Evolutionary conservation across 305 asterid species (phyloP), one percentile per base, ranked within the genome.

Genomic region (Euphrasia arctica): DNA sequence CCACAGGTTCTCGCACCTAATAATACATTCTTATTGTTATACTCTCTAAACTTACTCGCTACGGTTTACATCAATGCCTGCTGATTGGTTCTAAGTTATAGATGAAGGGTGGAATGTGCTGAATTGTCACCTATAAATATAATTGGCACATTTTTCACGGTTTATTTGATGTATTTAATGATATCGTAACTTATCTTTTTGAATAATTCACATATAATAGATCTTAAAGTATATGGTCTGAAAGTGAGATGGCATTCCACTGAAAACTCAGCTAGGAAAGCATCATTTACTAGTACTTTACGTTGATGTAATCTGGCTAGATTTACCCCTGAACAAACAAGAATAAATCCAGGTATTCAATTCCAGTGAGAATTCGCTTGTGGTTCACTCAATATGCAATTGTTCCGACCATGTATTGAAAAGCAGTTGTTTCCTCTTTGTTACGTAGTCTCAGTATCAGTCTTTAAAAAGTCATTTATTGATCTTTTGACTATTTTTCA

Each of bases 231-330:
- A 11, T 42, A 42, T 34, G 54, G 52, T 54, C 62, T 41, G 13
- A 54, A 39, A 65, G 29, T 54, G 48, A 39, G 64, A 57, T 36
- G 28, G 22, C 39, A 45, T 59, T 45, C 45, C 59, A 66, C 48
- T 58, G 50, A 9, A 45, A 58, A 58, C 31, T 55, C 67, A 59
- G 13, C 25, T 43, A 34, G 39, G 54, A 34, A 25, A 42, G 5
- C 3, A 48, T 14, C 54, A n/a, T 41, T 22, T 18, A 15, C 3
- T 9, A 32, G 22, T 13, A 41, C 36, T 9, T 1, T 43, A 27
- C 2, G 12, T 27, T 28, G 52, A 29, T 27, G 54, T 34, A 9
- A n/a, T 15, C 9, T 28, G 41, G 28, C 10, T 54, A 14, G 49
- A 32, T 43, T 63, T 49, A 34, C 48, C 48, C 45, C 15, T 63